Percentiles rank a stretch among this genome's conserved stretches.
Evolutionary conservation across 345 rosid genomes (phyloP).

Genomic region (Geranium rotundifolium): DNA sequence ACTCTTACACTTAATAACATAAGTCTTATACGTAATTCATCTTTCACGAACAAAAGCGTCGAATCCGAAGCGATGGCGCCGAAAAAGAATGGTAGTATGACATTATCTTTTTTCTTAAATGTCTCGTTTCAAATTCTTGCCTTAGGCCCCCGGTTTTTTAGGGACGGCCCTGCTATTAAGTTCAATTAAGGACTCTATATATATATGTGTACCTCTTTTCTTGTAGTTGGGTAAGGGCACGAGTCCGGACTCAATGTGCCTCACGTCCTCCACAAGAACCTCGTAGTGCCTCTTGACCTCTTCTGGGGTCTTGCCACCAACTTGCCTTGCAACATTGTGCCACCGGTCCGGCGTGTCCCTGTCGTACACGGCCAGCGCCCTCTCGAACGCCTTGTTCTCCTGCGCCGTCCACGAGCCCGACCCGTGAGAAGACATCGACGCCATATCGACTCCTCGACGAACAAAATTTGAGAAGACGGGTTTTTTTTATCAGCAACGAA

Average conservation of each 20-base stretch:
- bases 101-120: too few relatives aligned
- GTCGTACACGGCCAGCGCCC: constrained; percentile 81
- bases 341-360: constrained; percentile 96
- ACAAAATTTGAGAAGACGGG: too few relatives aligned
- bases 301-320: constrained; percentile 74
- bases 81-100: too few relatives aligned
- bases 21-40: too few relatives aligned
- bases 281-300: constrained; percentile 83
- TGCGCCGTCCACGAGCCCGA: constrained; percentile 65
- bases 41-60: too few relatives aligned
- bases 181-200: too few relatives aligned
- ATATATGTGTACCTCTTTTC: not conserved
- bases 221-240: constrained; percentile 77
- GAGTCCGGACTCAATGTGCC: constrained; percentile 63
- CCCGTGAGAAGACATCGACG: constrained; percentile 68
- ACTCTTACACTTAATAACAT: too few relatives aligned
- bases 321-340: constrained; percentile 83
- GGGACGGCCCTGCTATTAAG: too few relatives aligned
- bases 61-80: too few relatives aligned
- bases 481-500: too few relatives aligned
- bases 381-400: constrained; percentile 93
- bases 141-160: too few relatives aligned
- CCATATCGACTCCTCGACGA: constrained; percentile 31
- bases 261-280: constrained; percentile 57
- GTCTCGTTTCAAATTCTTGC: too few relatives aligned